phyloP scores from a whole-genome alignment of 202 grass and related monocot species.

The Setaria italica region DNA sequence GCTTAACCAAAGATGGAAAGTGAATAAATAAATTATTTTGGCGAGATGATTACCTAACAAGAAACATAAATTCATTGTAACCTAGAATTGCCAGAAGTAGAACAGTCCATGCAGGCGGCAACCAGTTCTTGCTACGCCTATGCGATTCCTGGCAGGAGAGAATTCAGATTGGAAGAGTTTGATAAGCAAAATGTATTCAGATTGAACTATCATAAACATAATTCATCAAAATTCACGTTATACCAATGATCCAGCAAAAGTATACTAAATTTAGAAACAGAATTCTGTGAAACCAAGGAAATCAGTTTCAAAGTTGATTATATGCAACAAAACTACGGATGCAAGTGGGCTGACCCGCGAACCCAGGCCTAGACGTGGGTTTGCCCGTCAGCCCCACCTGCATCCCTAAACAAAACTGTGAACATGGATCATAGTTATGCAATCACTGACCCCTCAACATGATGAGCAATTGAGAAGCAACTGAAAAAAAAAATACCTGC shows the following conservation, averaged over 20 bases:
- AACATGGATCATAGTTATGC: slow-evolving; percentile 36
- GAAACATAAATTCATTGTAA: slow-evolving; percentile 85
- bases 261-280: neutral
- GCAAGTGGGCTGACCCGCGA: too few species aligned
- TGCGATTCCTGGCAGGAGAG: slow-evolving; percentile 61
- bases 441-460: neutral
- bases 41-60: slow-evolving; percentile 71
- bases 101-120: slow-evolving; percentile 86
- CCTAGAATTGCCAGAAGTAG: slow-evolving; percentile 70
- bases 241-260: slow-evolving; percentile 19
- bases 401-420: neutral
- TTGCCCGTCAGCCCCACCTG: too few species aligned
- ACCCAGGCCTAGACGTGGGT: too few species aligned
- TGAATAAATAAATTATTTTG: slow-evolving; percentile 20
- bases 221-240: slow-evolving; percentile 21
- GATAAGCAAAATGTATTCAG: slow-evolving; percentile 12
- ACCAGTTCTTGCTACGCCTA: slow-evolving; percentile 57
- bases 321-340: neutral
- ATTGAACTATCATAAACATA: slow-evolving; percentile 12
- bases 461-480: slow-evolving; percentile 31
- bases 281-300: slow-evolving; percentile 24
- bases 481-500: slow-evolving; percentile 58
- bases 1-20: neutral
- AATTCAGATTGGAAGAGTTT: slow-evolving; percentile 22
- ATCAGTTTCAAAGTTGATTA: neutral